Percentiles rank a stretch among this genome's conserved stretches.
Evolutionary conservation across 306 rosid species (phyloP).

Genomic region (Oxytropis ochrocephala): DNA sequence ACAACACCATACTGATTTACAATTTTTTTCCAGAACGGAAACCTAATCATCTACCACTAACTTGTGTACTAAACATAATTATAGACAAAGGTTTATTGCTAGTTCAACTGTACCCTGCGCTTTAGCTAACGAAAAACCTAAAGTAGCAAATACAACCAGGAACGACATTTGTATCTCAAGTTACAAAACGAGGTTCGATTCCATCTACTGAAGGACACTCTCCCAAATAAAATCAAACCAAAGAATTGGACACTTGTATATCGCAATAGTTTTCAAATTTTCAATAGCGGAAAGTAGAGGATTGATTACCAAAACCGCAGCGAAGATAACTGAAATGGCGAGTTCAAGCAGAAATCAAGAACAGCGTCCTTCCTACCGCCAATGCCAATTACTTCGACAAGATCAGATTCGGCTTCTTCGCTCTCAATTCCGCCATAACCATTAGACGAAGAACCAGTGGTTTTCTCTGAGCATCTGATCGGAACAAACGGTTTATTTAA

Average conservation of each 20-base stretch:
- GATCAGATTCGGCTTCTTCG: slow-evolving; percentile 33
- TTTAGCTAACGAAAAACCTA: neutral
- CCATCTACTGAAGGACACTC: neutral
- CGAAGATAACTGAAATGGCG: slow-evolving; percentile 52
- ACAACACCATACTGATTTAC: neutral
- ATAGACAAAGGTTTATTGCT: neutral
- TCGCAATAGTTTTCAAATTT: neutral
- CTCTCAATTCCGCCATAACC: slow-evolving; percentile 24
- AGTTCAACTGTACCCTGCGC: neutral
- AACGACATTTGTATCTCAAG: neutral
- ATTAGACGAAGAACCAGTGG: slow-evolving; percentile 5
- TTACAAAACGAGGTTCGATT: neutral
- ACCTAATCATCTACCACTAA: neutral
- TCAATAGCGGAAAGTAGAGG: neutral
- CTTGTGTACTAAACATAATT: neutral
- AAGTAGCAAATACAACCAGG: neutral
- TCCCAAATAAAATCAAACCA: slow-evolving; percentile 9
- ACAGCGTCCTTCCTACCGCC: slow-evolving; percentile 89
- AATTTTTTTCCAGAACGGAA: neutral
- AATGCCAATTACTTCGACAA: slow-evolving; percentile 68
- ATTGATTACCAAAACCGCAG: slow-evolving; percentile 61
- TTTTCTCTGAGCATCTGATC: slow-evolving; percentile 25
- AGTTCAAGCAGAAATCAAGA: slow-evolving; percentile 64
- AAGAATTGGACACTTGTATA: neutral
- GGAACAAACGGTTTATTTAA: slow-evolving; percentile 27